phyloP scores from a whole-genome alignment of 306 rosid species.

The Datisca glomerata region DNA sequence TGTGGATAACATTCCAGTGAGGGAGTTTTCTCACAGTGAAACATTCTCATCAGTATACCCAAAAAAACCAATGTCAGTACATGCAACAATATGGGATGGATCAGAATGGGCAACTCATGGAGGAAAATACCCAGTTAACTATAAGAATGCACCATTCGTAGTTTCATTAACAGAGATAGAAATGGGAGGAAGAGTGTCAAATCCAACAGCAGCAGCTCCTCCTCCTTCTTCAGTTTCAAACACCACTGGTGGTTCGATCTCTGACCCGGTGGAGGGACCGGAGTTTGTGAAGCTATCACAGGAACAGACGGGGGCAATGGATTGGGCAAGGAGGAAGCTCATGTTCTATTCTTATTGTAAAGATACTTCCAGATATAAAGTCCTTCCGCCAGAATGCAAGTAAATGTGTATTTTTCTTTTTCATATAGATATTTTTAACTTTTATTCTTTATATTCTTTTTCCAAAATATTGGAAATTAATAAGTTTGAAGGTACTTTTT shows the following conservation, averaged over 20 bases:
- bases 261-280: conserved; percentile 68
- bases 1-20: conserved; percentile 78
- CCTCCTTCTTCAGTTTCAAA: conserved; percentile 37
- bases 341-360: conserved; percentile 93
- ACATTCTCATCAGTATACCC: conserved; percentile 40
- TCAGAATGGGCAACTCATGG: conserved; percentile 98
- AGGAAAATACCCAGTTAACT: conserved; percentile 76
- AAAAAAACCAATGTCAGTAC: conserved; percentile 78
- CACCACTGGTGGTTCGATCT: conserved; percentile 23
- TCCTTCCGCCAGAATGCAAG: conserved; percentile 81
- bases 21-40: conserved; percentile 48
- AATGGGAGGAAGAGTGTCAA: conserved; percentile 44
- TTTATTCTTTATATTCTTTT: too few species aligned
- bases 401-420: conserved; percentile 12
- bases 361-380: conserved; percentile 55
- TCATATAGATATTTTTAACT: too few species aligned
- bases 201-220: conserved; percentile 26
- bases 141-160: conserved; percentile 69
- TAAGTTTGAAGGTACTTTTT: too few species aligned
- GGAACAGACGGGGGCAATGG: conserved; percentile 58
- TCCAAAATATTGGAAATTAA: too few species aligned
- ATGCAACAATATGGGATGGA: conserved; percentile 92
- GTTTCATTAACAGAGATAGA: conserved; percentile 56
- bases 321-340: conserved; percentile 92
- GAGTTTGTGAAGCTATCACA: conserved; percentile 54